Evolutionary conservation across 148 eudicot genomes (phyloP).

Genomic region (Camellia granthamiana): DNA sequence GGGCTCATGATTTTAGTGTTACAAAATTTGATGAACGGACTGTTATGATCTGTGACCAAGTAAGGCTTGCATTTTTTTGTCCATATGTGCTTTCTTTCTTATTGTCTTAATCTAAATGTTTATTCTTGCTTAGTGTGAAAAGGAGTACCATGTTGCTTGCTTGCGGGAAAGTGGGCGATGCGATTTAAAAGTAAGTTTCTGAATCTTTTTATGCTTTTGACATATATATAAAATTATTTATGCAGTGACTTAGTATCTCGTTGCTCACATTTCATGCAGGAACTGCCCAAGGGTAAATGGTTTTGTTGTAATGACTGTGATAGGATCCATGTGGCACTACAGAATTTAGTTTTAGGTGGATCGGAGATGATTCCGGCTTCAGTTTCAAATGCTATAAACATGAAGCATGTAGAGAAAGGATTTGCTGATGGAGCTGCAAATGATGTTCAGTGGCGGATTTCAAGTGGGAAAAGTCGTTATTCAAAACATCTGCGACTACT

Average conservation of each 20-base stretch:
- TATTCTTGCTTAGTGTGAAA: constrained; percentile 67
- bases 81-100: neutral
- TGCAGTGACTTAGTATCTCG: constrained; percentile 3
- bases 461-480: constrained; percentile 80
- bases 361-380: constrained; percentile 48
- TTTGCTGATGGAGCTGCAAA: constrained; percentile 32
- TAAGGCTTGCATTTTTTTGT: constrained; percentile 27
- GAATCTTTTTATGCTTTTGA: neutral
- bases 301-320: constrained; percentile 79
- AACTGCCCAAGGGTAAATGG: constrained; percentile 82
- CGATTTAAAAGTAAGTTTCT: constrained; percentile 66
- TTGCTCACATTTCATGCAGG: constrained; percentile 41
- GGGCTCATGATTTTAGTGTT: constrained; percentile 77
- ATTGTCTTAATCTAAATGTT: neutral
- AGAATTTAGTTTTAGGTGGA: constrained; percentile 46
- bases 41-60: constrained; percentile 91
- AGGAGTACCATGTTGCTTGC: constrained; percentile 95
- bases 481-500: constrained; percentile 67
- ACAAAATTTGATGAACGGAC: constrained; percentile 87
- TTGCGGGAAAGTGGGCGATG: constrained; percentile 65
- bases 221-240: neutral
- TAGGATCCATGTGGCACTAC: constrained; percentile 51
- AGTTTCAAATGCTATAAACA: constrained; percentile 34
- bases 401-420: constrained; percentile 49
- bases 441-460: constrained; percentile 65